Conservation (phyloP, 352 stramenopile genomes). For the Phytophthora megakarya region DNA sequence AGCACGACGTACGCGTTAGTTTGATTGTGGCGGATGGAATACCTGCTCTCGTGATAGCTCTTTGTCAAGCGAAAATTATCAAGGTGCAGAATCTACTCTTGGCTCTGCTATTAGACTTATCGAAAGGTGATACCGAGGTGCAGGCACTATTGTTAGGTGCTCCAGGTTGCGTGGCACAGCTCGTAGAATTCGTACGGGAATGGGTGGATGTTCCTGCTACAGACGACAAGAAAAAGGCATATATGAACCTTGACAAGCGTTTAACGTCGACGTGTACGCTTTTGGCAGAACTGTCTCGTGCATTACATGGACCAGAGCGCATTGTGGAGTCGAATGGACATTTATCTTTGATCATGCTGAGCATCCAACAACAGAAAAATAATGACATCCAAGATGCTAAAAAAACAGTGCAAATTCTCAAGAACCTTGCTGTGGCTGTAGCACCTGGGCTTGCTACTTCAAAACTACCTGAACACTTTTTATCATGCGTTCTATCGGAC, state of each 20-base stretch:
- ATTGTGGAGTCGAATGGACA: constrained; percentile 53
- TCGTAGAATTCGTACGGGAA: constrained; percentile 56
- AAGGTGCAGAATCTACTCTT: constrained; percentile 57
- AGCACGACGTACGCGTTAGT: constrained; percentile 66
- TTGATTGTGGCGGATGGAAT: constrained; percentile 82
- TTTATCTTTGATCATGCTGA: constrained; percentile 47
- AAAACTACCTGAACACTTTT: constrained; percentile 58
- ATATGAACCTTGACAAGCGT: constrained; percentile 39
- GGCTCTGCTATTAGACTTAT: constrained; percentile 55
- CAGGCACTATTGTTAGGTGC: constrained; percentile 60
- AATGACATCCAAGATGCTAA: constrained; percentile 26
- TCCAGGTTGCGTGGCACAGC: constrained; percentile 41
- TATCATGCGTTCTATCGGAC: constrained; percentile 39
- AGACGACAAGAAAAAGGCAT: constrained; percentile 15
- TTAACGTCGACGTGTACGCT: constrained; percentile 51
- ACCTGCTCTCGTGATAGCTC: constrained; percentile 47
- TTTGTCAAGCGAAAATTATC: constrained; percentile 39
- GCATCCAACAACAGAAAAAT: constrained; percentile 34
- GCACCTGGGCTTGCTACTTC: constrained; percentile 34
- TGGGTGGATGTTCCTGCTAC: constrained; percentile 21
- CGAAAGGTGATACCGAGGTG: constrained; percentile 57
- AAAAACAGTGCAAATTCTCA: constrained; percentile 55
- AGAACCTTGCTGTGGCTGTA: constrained; percentile 46
- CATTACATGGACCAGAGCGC: constrained; percentile 31
- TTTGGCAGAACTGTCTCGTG: constrained; percentile 47